Evolutionary conservation across 1,139 yeast genomes (phyloP).

Genomic region (Protomyces inundatus): DNA sequence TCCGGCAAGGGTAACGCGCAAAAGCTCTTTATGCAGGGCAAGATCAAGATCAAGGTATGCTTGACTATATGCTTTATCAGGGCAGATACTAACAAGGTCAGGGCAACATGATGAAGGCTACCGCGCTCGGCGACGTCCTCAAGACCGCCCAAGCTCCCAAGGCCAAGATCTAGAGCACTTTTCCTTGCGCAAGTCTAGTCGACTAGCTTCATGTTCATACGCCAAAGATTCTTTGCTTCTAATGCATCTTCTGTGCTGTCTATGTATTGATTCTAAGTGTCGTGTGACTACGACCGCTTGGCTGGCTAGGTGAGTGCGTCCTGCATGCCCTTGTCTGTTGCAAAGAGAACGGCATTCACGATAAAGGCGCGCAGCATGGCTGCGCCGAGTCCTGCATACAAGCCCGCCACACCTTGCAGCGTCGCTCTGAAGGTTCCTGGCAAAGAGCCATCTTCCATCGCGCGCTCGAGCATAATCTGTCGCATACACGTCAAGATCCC

Average conservation of each 20-base stretch:
- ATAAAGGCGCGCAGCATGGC: conserved; percentile 33
- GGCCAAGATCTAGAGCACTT: conserved; percentile 16
- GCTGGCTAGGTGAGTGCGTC: not conserved
- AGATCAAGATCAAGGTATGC: conserved; percentile 53
- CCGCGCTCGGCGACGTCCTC: conserved; percentile 24
- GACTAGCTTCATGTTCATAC: not conserved
- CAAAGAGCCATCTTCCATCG: not conserved
- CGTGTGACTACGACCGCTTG: too few species aligned
- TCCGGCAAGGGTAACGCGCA: conserved; percentile 77
- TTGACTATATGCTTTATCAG: not conserved
- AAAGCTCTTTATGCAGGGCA: conserved; percentile 74
- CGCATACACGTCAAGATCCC: not conserved
- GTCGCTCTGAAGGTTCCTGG: too few species aligned
- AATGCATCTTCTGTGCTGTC: too few species aligned
- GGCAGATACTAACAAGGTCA: not conserved
- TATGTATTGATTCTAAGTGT: not conserved
- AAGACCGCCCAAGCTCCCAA: conserved; percentile 16
- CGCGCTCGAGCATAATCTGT: conserved; percentile 2
- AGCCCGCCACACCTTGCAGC: conserved; percentile 28
- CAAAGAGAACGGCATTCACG: conserved; percentile 34
- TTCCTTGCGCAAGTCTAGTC: not conserved
- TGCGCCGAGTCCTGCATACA: conserved; percentile 31
- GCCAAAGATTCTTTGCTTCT: too few species aligned
- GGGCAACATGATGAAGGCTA: conserved; percentile 28
- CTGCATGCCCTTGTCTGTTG: conserved; percentile 28